Percentiles rank a stretch among this genome's conserved stretches.
Evolutionary conservation across 164 flowering plant genomes (phyloP).

Genomic region (Houttuynia cordata): DNA sequence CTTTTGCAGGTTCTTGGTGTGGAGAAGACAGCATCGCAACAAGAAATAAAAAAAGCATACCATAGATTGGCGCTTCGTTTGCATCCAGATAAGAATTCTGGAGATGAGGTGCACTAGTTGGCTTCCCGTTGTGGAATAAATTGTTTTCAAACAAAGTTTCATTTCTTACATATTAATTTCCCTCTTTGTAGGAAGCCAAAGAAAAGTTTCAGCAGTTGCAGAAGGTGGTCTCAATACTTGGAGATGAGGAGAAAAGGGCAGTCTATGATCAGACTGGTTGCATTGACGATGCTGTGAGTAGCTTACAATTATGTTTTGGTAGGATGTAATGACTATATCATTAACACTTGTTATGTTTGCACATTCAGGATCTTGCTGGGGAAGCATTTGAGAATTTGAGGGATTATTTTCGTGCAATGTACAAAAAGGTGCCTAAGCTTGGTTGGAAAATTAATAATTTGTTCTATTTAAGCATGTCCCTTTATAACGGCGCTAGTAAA

Average conservation of each 20-base stretch:
- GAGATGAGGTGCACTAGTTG: slow-evolving; percentile 53
- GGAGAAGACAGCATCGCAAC: slow-evolving; percentile 70
- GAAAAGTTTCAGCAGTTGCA: slow-evolving; percentile 95
- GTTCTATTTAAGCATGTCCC: neutral
- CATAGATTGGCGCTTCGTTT: slow-evolving; percentile 83
- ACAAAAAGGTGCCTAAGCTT: slow-evolving; percentile 52
- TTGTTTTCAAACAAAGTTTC: neutral
- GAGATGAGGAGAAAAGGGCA: slow-evolving; percentile 90
- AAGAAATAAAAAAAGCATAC: slow-evolving; percentile 91
- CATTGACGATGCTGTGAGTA: slow-evolving; percentile 90
- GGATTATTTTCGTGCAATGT: slow-evolving; percentile 61
- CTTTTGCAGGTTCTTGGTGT: slow-evolving; percentile 73
- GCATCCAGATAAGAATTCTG: slow-evolving; percentile 98
- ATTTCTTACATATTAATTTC: neutral
- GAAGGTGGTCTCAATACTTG: slow-evolving; percentile 86
- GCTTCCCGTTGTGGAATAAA: neutral
- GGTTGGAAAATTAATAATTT: neutral
- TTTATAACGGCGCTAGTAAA: neutral
- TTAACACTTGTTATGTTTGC: neutral
- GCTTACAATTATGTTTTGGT: neutral
- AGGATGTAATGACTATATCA: neutral
- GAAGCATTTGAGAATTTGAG: slow-evolving; percentile 51
- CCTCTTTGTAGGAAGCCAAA: slow-evolving; percentile 63
- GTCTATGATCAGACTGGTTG: slow-evolving; percentile 95
- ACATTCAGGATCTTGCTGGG: slow-evolving; percentile 73